Conservation (phyloP, 2,329 filamentous ascomycete genomes). For the Hypoxylon sp. region DNA sequence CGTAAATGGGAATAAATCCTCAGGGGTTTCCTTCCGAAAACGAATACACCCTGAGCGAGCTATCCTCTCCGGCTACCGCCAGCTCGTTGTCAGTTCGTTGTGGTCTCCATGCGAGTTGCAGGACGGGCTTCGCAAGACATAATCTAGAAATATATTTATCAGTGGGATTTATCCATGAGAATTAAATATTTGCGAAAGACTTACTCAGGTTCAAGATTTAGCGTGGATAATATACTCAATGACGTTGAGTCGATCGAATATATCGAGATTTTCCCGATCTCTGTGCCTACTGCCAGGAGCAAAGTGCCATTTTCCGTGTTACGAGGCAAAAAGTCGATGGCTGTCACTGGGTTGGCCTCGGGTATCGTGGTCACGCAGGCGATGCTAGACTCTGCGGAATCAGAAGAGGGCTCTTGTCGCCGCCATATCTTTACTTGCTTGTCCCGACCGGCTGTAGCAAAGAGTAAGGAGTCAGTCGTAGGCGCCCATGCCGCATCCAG, state of each 20-base stretch:
- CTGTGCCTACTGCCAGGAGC: conserved; percentile 66
- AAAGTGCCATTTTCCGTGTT: conserved; percentile 42
- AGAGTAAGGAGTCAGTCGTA: conserved; percentile 57
- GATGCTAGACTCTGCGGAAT: conserved; percentile 50
- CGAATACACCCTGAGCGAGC: conserved; percentile 66
- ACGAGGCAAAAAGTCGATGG: conserved; percentile 69
- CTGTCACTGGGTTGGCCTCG: conserved; percentile 70
- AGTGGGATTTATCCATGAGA: conserved; percentile 10
- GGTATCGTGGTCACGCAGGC: conserved; percentile 62
- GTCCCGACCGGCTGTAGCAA: conserved; percentile 90
- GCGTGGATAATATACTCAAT: conserved; percentile 49
- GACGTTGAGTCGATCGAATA: conserved; percentile 52
- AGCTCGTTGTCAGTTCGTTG: conserved; percentile 49
- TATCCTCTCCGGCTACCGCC: conserved; percentile 68
- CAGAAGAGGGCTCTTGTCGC: conserved; percentile 15
- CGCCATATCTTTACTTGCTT: conserved; percentile 82
- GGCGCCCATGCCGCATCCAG: conserved; percentile 87
- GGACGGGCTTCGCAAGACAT: conserved; percentile 70
- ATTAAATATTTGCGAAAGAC: conserved; percentile 34
- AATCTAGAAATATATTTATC: conserved; percentile 49
- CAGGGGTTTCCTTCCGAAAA: conserved; percentile 44
- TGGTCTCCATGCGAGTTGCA: conserved; percentile 76
- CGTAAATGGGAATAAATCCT: conserved; percentile 12
- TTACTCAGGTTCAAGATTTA: conserved; percentile 52
- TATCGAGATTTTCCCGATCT: conserved; percentile 59